Conservation (phyloP, 768 basidiomycete species). For the Roridomyces roridus region DNA sequence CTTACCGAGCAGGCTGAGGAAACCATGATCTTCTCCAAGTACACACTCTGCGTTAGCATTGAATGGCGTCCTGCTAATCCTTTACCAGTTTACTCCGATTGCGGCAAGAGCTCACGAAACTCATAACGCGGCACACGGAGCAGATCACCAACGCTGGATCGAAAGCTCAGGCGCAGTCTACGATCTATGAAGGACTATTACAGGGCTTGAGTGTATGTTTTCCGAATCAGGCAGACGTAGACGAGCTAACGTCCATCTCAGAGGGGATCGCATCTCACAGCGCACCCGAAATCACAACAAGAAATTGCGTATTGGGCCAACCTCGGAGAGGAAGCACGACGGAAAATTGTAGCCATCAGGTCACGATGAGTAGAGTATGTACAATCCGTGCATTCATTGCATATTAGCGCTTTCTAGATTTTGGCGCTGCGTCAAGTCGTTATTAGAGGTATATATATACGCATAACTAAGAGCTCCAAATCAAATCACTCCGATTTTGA, state of each 20-base stretch:
- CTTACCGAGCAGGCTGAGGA: conserved; percentile 87
- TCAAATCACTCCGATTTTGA: conserved; percentile 14
- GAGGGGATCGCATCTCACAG: conserved; percentile 72
- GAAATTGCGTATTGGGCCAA: conserved; percentile 90
- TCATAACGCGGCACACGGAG: conserved; percentile 75
- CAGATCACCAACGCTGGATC: conserved; percentile 66
- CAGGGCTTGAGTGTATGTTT: conserved; percentile 75
- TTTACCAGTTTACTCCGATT: conserved; percentile 75
- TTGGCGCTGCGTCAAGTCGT: not conserved
- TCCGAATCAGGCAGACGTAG: not conserved
- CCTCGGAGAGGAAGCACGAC: conserved; percentile 79
- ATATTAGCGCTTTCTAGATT: not conserved
- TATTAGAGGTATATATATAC: not conserved
- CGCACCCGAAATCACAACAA: conserved; percentile 84
- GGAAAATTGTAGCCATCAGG: conserved; percentile 54
- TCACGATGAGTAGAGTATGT: not conserved
- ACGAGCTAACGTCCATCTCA: conserved; percentile 31
- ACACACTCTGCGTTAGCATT: conserved; percentile 28
- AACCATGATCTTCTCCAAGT: conserved; percentile 98
- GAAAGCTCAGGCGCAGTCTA: conserved; percentile 71
- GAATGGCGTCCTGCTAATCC: conserved; percentile 5
- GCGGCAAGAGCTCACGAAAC: conserved; percentile 80
- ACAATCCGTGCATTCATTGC: not conserved
- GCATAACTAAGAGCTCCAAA: no score
- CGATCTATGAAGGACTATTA: conserved; percentile 78